phyloP scores from a whole-genome alignment of 169 alveolate species.

The Plasmodium ovale region DNA sequence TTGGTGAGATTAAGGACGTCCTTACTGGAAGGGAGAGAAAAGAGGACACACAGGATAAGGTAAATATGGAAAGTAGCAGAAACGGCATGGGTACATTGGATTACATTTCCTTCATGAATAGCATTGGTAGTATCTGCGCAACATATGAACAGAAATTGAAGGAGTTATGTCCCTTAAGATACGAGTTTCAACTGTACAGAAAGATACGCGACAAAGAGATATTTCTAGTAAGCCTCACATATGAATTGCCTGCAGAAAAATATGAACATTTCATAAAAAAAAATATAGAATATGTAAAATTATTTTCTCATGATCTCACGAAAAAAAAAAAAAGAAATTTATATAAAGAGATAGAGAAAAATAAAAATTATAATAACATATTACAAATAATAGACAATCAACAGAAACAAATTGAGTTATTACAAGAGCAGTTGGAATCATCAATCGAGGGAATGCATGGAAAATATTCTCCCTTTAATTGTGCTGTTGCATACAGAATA shows the following conservation, averaged over 20 bases:
- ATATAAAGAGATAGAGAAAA: slow-evolving; percentile 39
- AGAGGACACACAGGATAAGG: neutral
- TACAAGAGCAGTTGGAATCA: slow-evolving; percentile 60
- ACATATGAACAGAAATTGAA: slow-evolving; percentile 28
- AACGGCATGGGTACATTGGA: neutral
- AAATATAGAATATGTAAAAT: slow-evolving; percentile 75
- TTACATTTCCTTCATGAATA: slow-evolving; percentile 23
- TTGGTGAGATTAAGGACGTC: slow-evolving; percentile 39
- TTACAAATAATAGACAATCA: slow-evolving; percentile 78
- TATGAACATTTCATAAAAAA: slow-evolving; percentile 57
- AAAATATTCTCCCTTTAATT: slow-evolving; percentile 78
- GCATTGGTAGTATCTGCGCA: slow-evolving; percentile 11
- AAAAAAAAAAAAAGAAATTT: slow-evolving; percentile 43
- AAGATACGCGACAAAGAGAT: slow-evolving; percentile 3
- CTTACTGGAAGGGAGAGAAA: slow-evolving; percentile 3
- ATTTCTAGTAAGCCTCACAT: neutral
- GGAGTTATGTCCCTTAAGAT: slow-evolving; percentile 8
- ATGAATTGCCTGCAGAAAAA: slow-evolving; percentile 31
- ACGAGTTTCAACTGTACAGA: slow-evolving; percentile 19
- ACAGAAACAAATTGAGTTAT: slow-evolving; percentile 82
- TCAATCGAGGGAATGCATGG: slow-evolving; percentile 50
- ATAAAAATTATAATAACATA: slow-evolving; percentile 71
- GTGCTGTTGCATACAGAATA: slow-evolving; percentile 84
- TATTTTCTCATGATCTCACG: slow-evolving; percentile 64
- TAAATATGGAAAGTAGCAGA: neutral